These are phyloP conservation scores for Calocera cornea DNA, from an alignment of 768 basidiomycete species.

Conservation along the genomic window DNA sequence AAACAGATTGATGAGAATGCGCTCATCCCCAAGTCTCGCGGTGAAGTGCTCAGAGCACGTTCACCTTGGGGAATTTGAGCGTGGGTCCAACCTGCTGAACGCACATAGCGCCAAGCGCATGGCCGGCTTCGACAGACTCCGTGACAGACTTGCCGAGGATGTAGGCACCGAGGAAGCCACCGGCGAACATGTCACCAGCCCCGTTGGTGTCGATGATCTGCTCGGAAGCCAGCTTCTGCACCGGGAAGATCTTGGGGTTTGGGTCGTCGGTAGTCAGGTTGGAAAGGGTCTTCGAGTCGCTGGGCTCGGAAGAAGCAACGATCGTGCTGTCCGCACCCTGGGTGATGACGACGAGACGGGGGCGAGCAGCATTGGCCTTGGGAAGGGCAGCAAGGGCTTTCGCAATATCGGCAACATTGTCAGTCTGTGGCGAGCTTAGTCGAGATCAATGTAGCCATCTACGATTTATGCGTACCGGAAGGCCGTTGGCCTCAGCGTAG, in stretches of 20 bases:
- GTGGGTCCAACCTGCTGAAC: slow-evolving; percentile 50
- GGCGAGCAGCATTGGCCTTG: slow-evolving; percentile 62
- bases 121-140: slow-evolving; percentile 70
- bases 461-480: slow-evolving; percentile 29
- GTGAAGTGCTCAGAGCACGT: not conserved
- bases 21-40: not conserved
- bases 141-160: slow-evolving; percentile 65
- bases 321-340: slow-evolving; percentile 73
- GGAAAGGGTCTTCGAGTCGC: slow-evolving; percentile 31
- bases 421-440: slow-evolving; percentile 26
- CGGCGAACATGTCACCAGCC: slow-evolving; percentile 94
- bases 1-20: slow-evolving; percentile 4
- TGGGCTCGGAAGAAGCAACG: slow-evolving; percentile 49
- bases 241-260: slow-evolving; percentile 33
- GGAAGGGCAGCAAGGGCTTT: slow-evolving; percentile 55
- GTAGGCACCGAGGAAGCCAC: slow-evolving; percentile 82
- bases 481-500: slow-evolving; percentile 63
- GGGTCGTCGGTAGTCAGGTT: slow-evolving; percentile 14
- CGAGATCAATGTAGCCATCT: too few species aligned
- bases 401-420: slow-evolving; percentile 56
- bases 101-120: slow-evolving; percentile 74
- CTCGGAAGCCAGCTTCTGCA: slow-evolving; percentile 41
- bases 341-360: slow-evolving; percentile 80
- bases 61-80: slow-evolving; percentile 3
- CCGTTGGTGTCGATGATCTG: slow-evolving; percentile 94